Conservation (phyloP, 75 land plant species). For the Isoetes taiwanensis region DNA sequence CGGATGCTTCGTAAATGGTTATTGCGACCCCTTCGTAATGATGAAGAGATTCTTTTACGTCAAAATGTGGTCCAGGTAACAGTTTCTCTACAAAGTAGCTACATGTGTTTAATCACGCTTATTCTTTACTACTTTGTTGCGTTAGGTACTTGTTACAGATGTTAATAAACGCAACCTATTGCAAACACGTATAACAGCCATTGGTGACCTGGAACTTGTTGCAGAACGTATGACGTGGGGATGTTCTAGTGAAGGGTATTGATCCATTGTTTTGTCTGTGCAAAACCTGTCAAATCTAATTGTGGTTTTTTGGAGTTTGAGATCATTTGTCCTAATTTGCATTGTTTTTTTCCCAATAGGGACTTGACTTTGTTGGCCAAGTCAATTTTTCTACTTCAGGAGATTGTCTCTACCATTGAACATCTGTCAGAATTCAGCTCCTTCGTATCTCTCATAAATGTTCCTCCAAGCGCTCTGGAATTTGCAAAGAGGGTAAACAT, state of each 20-base stretch:
- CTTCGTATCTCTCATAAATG: no score
- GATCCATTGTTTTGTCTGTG: no score
- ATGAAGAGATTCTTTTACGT: constrained; percentile 11
- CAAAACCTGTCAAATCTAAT: no score
- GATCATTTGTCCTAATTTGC: no score
- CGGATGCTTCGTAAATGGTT: constrained; percentile 21
- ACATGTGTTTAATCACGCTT: not conserved
- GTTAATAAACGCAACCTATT: constrained; percentile 1
- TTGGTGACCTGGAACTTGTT: constrained; percentile 10
- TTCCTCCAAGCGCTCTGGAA: no score
- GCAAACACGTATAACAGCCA: not conserved
- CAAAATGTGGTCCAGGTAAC: constrained; percentile 25
- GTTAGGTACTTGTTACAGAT: constrained; percentile 8
- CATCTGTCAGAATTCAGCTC: no score
- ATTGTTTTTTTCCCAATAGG: no score
- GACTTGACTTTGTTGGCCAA: no score
- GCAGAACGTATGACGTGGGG: constrained; percentile 12
- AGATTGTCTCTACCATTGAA: no score
- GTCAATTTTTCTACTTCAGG: no score
- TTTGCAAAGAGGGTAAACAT: no score
- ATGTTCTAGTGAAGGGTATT: constrained; percentile 11
- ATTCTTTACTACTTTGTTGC: not conserved
- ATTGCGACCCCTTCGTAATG: constrained; percentile 11
- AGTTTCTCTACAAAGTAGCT: not conserved
- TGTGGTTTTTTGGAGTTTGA: no score